Percentiles rank a stretch among this genome's conserved stretches.
These are phyloP conservation scores for Blepharisma undulans DNA, from an alignment of 169 alveolate genomes.

Conservation along the genomic window DNA sequence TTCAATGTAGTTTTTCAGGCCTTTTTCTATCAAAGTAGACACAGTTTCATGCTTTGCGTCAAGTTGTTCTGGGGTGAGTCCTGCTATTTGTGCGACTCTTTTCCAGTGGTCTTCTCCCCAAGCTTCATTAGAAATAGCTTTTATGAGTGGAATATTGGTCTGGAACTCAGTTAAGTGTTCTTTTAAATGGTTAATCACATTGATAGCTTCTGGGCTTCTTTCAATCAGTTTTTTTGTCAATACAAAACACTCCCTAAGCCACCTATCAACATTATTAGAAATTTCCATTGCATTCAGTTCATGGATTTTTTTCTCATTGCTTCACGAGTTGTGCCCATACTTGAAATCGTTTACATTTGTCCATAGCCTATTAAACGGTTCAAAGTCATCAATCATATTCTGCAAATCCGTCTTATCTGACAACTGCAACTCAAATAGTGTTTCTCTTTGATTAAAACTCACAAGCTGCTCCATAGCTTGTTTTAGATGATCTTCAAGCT, in stretches of 20 bases:
- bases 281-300: conserved; percentile 41
- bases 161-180: conserved; percentile 23
- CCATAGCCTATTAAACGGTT: conserved; percentile 61
- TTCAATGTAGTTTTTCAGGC: conserved; percentile 44
- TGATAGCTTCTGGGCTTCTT: conserved; percentile 35
- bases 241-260: conserved; percentile 39
- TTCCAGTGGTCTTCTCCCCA: conserved; percentile 41
- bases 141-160: conserved; percentile 8
- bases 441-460: conserved; percentile 60
- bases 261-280: conserved; percentile 30
- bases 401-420: conserved; percentile 60
- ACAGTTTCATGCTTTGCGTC: conserved; percentile 17
- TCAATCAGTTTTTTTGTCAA: conserved; percentile 1
- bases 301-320: conserved; percentile 1
- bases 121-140: conserved; percentile 38
- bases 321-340: conserved; percentile 43
- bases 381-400: conserved; percentile 49
- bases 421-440: conserved; percentile 37
- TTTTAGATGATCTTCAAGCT: conserved; percentile 41
- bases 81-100: background rate
- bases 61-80: background rate
- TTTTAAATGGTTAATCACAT: background rate
- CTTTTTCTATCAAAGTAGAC: background rate
- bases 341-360: conserved; percentile 52
- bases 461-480: conserved; percentile 44